Conservation (phyloP, 208 protist species). For the Trypanosoma scelopori region DNA sequence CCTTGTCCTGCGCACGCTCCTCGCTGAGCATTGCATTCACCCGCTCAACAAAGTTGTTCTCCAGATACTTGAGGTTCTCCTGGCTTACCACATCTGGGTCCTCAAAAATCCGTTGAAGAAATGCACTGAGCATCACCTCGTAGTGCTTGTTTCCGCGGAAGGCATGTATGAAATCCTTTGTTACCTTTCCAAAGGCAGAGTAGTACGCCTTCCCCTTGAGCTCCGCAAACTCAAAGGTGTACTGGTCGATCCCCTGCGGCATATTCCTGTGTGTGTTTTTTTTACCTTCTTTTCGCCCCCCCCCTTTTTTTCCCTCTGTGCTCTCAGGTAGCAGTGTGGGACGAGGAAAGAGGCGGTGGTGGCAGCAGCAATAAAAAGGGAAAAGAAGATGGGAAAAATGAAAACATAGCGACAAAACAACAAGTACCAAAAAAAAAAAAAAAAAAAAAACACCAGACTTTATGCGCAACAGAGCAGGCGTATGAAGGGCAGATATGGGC, state of each 20-base stretch:
- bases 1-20: slow-evolving; percentile 64
- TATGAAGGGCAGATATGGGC: not conserved
- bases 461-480: not conserved
- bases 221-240: slow-evolving; percentile 81
- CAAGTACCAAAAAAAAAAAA: no score
- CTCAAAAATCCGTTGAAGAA: slow-evolving; percentile 43
- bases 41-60: slow-evolving; percentile 43
- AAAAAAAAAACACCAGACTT: not conserved
- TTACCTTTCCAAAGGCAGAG: slow-evolving; percentile 65
- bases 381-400: not conserved
- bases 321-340: not conserved
- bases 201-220: slow-evolving; percentile 54
- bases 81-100: slow-evolving; percentile 35
- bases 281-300: no score
- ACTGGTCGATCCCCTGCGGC: slow-evolving; percentile 37
- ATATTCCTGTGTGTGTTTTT: not conserved
- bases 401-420: no score
- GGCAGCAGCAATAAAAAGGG: not conserved
- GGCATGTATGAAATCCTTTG: slow-evolving; percentile 54
- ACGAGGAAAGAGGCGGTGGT: no score
- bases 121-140: slow-evolving; percentile 50
- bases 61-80: slow-evolving; percentile 44
- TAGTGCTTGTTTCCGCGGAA: slow-evolving; percentile 55
- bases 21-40: slow-evolving; percentile 59
- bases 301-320: not conserved